These are phyloP conservation scores for Nicotiana otophora DNA, from an alignment of 257 asterid species.

Conservation along the genomic window DNA sequence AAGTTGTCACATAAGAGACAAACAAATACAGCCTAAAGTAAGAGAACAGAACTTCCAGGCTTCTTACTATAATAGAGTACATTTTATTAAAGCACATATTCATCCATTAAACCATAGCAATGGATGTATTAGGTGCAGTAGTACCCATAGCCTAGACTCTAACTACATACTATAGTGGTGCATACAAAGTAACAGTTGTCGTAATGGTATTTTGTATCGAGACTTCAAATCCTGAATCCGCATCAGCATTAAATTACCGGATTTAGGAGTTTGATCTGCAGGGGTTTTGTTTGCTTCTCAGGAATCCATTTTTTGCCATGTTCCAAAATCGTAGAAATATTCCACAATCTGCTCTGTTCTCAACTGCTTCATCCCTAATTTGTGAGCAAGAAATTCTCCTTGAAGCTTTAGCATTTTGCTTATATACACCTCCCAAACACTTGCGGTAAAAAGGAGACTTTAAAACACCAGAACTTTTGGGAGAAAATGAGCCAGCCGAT, in stretches of 20 bases:
- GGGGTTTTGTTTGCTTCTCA: neutral
- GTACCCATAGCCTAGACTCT: neutral
- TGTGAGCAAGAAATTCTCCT: slow-evolving; percentile 34
- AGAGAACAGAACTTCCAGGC: too few relatives aligned
- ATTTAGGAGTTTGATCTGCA: neutral
- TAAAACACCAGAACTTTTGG: slow-evolving; percentile 13
- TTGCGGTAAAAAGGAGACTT: slow-evolving; percentile 28
- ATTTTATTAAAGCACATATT: too few relatives aligned
- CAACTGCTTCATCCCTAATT: slow-evolving; percentile 5
- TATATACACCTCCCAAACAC: slow-evolving; percentile 28
- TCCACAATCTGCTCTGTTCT: neutral
- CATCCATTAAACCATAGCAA: too few relatives aligned
- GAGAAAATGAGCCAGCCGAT: slow-evolving; percentile 25
- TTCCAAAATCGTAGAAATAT: slow-evolving; percentile 10
- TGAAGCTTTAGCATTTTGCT: slow-evolving; percentile 28
- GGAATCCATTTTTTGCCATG: neutral
- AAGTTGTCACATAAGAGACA: too few relatives aligned
- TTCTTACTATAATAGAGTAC: too few relatives aligned
- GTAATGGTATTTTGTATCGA: neutral
- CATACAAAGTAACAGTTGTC: neutral
- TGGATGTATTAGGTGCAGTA: too few relatives aligned
- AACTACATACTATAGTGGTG: neutral
- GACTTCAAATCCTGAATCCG: neutral
- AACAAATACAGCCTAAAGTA: too few relatives aligned
- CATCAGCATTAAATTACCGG: neutral